phyloP scores from a whole-genome alignment of 2,329 filamentous ascomycete genomes.

The Fusarium verrucosum region DNA sequence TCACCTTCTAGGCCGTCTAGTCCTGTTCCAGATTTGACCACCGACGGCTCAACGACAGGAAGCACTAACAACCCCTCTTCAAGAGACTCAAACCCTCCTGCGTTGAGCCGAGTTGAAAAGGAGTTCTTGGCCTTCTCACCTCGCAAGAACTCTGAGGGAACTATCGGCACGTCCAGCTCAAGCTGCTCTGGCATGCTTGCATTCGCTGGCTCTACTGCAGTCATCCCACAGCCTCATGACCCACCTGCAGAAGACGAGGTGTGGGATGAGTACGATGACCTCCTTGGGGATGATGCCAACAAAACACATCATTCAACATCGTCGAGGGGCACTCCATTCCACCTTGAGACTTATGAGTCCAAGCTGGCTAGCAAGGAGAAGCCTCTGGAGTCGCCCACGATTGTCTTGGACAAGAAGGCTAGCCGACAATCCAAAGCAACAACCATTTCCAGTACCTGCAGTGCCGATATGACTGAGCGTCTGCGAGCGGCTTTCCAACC shows the following conservation, averaged over 20 bases:
- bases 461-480: constrained; percentile 63
- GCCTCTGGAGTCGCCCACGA: constrained; percentile 60
- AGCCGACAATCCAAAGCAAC: constrained; percentile 50
- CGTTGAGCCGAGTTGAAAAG: constrained; percentile 45
- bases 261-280: constrained; percentile 93
- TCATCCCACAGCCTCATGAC: constrained; percentile 69
- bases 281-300: constrained; percentile 72
- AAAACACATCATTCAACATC: constrained; percentile 63
- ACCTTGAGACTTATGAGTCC: constrained; percentile 60
- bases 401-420: constrained; percentile 47
- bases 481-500: constrained; percentile 60
- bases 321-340: constrained; percentile 65
- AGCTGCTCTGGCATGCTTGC: constrained; percentile 73
- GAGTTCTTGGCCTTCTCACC: constrained; percentile 81
- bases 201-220: constrained; percentile 70
- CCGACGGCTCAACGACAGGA: constrained; percentile 49
- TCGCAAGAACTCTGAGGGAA: constrained; percentile 75
- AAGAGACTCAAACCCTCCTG: constrained; percentile 45
- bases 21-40: constrained; percentile 49
- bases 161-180: constrained; percentile 57
- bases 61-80: constrained; percentile 47
- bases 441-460: constrained; percentile 61
- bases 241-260: constrained; percentile 83
- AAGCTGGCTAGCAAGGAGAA: constrained; percentile 50
- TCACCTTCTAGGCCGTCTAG: constrained; percentile 55